These are phyloP conservation scores for Aulographum hederae DNA, from an alignment of 2,329 filamentous ascomycete species.

Conservation along the genomic window DNA sequence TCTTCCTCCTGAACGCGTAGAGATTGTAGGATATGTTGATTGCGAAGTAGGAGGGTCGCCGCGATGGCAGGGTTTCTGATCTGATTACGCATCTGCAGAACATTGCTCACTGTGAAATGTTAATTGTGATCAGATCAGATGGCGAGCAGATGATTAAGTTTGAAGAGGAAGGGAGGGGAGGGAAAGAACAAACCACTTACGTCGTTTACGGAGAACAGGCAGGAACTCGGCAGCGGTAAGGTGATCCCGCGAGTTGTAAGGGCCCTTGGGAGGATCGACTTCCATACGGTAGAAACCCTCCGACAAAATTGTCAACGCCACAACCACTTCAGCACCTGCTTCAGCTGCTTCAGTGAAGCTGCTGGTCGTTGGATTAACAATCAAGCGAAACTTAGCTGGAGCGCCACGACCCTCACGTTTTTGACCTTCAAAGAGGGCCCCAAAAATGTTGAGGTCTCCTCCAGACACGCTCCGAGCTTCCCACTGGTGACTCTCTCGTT, in stretches of 20 bases:
- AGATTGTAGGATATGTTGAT: conserved; percentile 58
- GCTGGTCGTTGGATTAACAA: conserved; percentile 52
- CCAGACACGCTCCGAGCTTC: conserved; percentile 49
- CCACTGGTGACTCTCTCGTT: conserved; percentile 68
- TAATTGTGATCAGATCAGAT: no score
- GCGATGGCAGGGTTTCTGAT: conserved; percentile 46
- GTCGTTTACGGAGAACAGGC: conserved; percentile 53
- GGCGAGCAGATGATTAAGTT: no score
- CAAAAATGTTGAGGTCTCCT: conserved; percentile 33
- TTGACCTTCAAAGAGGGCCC: conserved; percentile 50
- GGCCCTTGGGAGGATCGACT: conserved; percentile 47
- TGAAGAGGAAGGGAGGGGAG: background rate
- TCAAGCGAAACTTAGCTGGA: conserved; percentile 50
- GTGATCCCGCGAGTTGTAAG: conserved; percentile 55
- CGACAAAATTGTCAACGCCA: conserved; percentile 38
- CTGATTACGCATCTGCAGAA: conserved; percentile 53
- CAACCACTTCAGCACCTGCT: conserved; percentile 49
- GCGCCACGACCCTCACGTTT: conserved; percentile 30
- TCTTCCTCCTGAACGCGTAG: conserved; percentile 44
- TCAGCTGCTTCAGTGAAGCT: conserved; percentile 27
- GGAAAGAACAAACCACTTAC: conserved; percentile 27
- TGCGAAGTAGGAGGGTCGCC: conserved; percentile 54
- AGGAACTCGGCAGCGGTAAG: conserved; percentile 56
- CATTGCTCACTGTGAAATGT: conserved; percentile 53
- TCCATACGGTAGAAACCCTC: conserved; percentile 39